phyloP scores from a whole-genome alignment of 331 rosid species.

The Dryas integrifolia region DNA sequence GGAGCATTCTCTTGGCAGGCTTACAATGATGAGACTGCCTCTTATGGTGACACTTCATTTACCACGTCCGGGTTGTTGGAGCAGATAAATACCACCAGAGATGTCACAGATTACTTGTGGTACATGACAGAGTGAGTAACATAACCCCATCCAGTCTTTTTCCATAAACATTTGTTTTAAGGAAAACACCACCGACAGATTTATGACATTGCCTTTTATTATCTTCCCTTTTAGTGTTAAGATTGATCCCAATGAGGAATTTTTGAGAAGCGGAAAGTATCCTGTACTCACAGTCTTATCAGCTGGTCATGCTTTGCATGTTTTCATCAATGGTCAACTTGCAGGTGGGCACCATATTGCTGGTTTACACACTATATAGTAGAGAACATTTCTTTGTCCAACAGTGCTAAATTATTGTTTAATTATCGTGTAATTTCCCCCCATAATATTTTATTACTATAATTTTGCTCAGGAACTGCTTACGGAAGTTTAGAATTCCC shows the following conservation, averaged over 20 bases:
- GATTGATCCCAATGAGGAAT: slow-evolving; percentile 60
- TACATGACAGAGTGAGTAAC: slow-evolving; percentile 94
- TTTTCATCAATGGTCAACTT: slow-evolving; percentile 70
- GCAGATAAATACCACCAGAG: slow-evolving; percentile 93
- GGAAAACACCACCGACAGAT: neutral
- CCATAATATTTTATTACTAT: slow-evolving; percentile 13
- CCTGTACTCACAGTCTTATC: slow-evolving; percentile 71
- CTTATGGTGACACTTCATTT: slow-evolving; percentile 66
- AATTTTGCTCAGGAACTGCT: slow-evolving; percentile 58
- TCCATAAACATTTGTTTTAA: neutral
- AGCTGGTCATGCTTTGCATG: slow-evolving; percentile 93
- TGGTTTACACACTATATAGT: neutral
- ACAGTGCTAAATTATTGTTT: slow-evolving; percentile 18
- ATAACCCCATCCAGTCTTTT: slow-evolving; percentile 3
- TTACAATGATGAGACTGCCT: slow-evolving; percentile 70
- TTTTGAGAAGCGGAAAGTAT: slow-evolving; percentile 60
- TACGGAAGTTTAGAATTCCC: slow-evolving; percentile 87
- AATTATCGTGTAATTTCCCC: neutral
- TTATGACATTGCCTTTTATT: neutral
- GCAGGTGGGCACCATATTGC: slow-evolving; percentile 51
- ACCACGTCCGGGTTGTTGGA: slow-evolving; percentile 75
- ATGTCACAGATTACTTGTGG: slow-evolving; percentile 90
- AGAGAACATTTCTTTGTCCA: slow-evolving; percentile 9
- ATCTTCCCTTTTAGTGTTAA: slow-evolving; percentile 47
- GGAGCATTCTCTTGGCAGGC: slow-evolving; percentile 87